Evolutionary conservation across 176 grass and related monocot species (phyloP).

Genomic region (Rhynchospora breviuscula): DNA sequence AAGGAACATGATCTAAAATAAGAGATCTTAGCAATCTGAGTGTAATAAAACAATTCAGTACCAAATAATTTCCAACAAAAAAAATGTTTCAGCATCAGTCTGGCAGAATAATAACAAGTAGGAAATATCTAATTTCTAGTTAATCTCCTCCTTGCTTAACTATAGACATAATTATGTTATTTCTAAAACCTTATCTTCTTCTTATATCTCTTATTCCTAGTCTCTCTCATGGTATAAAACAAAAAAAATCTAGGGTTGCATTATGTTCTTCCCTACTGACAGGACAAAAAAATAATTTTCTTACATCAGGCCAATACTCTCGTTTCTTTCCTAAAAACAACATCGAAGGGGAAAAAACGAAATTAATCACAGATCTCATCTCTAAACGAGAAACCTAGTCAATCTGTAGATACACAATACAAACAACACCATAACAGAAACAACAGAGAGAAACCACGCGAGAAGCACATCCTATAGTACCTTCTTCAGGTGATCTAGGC

Average conservation of each 20-base stretch:
- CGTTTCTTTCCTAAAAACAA: not conserved
- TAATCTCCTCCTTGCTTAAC: not conserved
- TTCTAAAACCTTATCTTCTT: not conserved
- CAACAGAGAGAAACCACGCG: not conserved
- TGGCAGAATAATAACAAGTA: not conserved
- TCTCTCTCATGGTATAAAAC: not conserved
- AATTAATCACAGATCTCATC: not conserved
- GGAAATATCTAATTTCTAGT: not conserved
- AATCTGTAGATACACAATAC: not conserved
- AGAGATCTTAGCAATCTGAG: not conserved
- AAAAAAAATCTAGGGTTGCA: conserved; percentile 16
- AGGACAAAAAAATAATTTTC: not conserved
- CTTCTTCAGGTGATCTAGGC: conserved; percentile 42
- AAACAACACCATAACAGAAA: not conserved
- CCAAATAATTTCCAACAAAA: not conserved
- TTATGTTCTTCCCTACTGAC: not conserved
- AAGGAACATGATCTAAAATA: not conserved
- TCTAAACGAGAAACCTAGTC: not conserved
- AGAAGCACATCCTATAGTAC: conserved; percentile 27
- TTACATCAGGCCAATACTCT: not conserved
- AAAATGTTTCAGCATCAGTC: not conserved
- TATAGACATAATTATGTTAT: not conserved
- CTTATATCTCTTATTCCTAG: not conserved
- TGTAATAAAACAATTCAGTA: not conserved
- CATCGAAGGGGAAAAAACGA: not conserved